Evolutionary conservation across 225 moss, liverwort and hornwort genomes (phyloP).

Genomic region (Takakia lepidozioides): DNA sequence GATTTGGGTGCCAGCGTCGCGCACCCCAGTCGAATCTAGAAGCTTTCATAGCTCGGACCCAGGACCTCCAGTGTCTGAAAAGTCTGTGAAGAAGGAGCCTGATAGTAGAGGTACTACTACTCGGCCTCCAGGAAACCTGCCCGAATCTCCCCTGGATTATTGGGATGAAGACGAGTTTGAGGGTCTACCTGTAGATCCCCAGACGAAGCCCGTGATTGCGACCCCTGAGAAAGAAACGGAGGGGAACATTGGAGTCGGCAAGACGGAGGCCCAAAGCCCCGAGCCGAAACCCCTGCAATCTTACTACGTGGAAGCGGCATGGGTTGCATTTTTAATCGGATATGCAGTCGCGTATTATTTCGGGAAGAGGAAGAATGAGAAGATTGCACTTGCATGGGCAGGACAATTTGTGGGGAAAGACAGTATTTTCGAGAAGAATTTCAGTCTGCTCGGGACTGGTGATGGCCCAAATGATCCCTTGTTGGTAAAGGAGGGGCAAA

Average conservation of each 20-base stretch:
- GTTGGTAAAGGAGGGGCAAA: conserved; percentile 83
- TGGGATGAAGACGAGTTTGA: conserved; percentile 99
- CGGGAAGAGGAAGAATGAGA: conserved; percentile 80
- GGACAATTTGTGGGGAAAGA: conserved; percentile 64
- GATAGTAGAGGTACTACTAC: too few relatives aligned
- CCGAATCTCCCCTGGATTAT: conserved; percentile 34
- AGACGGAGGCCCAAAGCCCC: not conserved
- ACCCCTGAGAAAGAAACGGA: not conserved
- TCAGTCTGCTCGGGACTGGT: conserved; percentile 79
- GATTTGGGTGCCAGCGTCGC: conserved; percentile 49
- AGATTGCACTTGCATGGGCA: conserved; percentile 80
- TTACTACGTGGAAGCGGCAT: conserved; percentile 52
- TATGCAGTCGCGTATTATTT: conserved; percentile 58
- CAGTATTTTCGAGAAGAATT: conserved; percentile 78
- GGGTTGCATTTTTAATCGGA: conserved; percentile 48
- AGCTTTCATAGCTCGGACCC: conserved; percentile 3
- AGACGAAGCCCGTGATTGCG: conserved; percentile 11
- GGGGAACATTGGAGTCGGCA: conserved; percentile 1
- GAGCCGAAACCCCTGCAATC: conserved; percentile 28
- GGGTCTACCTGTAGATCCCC: conserved; percentile 61
- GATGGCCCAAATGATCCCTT: conserved; percentile 63
- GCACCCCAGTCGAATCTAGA: conserved; percentile 36
- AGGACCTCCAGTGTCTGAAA: conserved; percentile 23
- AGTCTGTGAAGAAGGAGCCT: conserved; percentile 12
- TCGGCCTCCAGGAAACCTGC: too few relatives aligned